Evolutionary conservation across 2,329 filamentous ascomycete genomes (phyloP).

Genomic region (Beauveria sp.): DNA sequence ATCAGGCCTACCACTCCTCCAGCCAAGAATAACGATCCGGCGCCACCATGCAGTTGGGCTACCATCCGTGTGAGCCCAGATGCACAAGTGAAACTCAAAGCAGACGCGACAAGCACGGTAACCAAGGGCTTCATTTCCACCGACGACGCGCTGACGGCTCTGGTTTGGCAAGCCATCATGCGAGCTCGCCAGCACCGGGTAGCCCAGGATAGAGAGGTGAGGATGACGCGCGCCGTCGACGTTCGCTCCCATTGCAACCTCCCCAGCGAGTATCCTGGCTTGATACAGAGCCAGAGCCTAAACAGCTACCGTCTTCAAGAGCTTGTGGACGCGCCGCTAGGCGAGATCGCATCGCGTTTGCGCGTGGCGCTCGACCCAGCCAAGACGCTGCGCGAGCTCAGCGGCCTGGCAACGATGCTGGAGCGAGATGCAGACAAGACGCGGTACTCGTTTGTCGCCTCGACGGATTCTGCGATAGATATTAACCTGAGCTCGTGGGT

Average conservation of each 20-base stretch:
- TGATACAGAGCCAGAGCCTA: constrained; percentile 40
- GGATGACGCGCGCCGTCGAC: constrained; percentile 42
- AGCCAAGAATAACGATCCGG: background rate
- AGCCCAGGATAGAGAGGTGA: constrained; percentile 16
- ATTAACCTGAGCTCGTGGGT: constrained; percentile 49
- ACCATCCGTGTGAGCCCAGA: background rate
- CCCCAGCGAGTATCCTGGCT: constrained; percentile 37
- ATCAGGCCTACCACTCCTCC: background rate
- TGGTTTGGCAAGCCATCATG: background rate
- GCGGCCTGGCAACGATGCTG: constrained; percentile 34
- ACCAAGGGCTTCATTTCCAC: background rate
- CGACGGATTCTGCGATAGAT: constrained; percentile 30
- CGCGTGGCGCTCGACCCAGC: constrained; percentile 30
- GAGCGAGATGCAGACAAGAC: constrained; percentile 26
- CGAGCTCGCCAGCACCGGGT: constrained; percentile 33
- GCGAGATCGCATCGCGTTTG: constrained; percentile 29
- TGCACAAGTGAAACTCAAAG: background rate
- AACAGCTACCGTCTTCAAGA: constrained; percentile 23
- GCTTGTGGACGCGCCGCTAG: constrained; percentile 24
- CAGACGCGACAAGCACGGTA: background rate
- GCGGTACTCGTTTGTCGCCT: constrained; percentile 25
- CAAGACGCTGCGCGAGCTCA: constrained; percentile 28
- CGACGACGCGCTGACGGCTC: background rate
- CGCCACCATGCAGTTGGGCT: background rate
- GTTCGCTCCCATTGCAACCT: constrained; percentile 35